Evolutionary conservation across 768 basidiomycete genomes (phyloP).

Genomic region (Auricularia sp.): DNA sequence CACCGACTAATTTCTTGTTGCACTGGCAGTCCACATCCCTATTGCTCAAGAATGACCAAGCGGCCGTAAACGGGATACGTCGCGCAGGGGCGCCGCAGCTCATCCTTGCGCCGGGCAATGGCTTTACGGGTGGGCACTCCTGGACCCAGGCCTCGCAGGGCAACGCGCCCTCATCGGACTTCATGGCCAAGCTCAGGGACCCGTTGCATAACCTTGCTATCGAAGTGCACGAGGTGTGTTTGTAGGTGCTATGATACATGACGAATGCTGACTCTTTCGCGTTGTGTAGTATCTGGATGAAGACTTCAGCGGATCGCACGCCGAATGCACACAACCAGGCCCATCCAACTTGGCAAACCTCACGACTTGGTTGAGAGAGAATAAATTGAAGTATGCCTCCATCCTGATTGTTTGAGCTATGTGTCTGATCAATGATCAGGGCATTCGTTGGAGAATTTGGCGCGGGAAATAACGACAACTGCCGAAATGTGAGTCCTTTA

Average conservation of each 20-base stretch:
- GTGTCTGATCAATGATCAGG: conserved; percentile 14
- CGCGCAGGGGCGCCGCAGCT: conserved; percentile 31
- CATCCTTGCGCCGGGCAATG: conserved; percentile 39
- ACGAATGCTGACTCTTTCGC: background rate
- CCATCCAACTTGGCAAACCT: conserved; percentile 34
- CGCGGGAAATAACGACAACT: conserved; percentile 34
- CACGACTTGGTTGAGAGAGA: conserved; percentile 33
- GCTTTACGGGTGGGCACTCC: conserved; percentile 36
- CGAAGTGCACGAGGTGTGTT: conserved; percentile 31
- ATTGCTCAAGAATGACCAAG: conserved; percentile 34
- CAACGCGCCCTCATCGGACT: conserved; percentile 33
- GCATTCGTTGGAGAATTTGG: conserved; percentile 39
- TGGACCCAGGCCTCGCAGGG: conserved; percentile 27
- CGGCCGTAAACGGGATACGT: conserved; percentile 35
- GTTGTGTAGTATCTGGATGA: conserved; percentile 14
- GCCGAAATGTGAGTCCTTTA: conserved; percentile 11
- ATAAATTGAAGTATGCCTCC: conserved; percentile 30
- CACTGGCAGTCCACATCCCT: conserved; percentile 27
- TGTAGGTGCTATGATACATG: no score
- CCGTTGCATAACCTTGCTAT: conserved; percentile 35
- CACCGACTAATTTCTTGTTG: background rate
- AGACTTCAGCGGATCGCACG: conserved; percentile 36
- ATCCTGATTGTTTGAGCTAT: background rate
- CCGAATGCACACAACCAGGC: conserved; percentile 33
- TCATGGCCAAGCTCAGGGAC: conserved; percentile 32